Base-by-base conservation (phyloP, 2,329 filamentous ascomycete genomes). In the Aquanectria penicillioides region DNA sequence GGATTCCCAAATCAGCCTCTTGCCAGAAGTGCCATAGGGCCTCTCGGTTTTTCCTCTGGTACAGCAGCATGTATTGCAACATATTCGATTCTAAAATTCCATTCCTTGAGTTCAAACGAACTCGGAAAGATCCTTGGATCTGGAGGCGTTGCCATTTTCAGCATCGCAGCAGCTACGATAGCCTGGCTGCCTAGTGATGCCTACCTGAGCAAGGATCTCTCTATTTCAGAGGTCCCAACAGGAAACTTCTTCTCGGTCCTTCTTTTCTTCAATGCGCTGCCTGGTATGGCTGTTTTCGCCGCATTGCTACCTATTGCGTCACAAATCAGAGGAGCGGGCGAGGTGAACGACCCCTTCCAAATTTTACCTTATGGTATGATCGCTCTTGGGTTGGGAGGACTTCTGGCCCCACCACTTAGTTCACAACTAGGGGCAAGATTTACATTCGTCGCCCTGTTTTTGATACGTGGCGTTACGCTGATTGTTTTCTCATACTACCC, bases 1-100 rank as follows among this genome's bases (percentile, higher is more conserved):
- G 41, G 33, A 5, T 58, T 58, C 15, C 55, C 55, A 6, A 41
- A 31, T 11, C 48, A 41, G 13, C 40, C 55, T 17, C 26, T 53
- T n/a, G 55, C 48, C 3, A 17, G 55, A 15, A 53, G 55, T 26
- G 55, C 55, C 7, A 48, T 58, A 22, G 55, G 55, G 6, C 55
- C 55, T 25, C 17, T 59, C 8, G 48, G 55, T 2, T 58, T 53
- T 26, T 46, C 48, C 1, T 47, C 26, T 0, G 55, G 55, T 28
- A 40, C 48, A n/a, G 50, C 34, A 11, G 34, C 41, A 11, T 54
- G 48, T n/a, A 22, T 58, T n/a, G 7, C 26, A 1, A 5, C 41
- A 2, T 31, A 38, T 17, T 20, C 26, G 15, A 26, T 29, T 4
- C n/a, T 48, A 2, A 4, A 10, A 2, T 48, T 58, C 9, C 2